A percentile compares a stretch with the other conserved stretches of the same genome.
Conservation (phyloP, 2,329 filamentous ascomycete genomes). For the Setomelanomma holmii region DNA sequence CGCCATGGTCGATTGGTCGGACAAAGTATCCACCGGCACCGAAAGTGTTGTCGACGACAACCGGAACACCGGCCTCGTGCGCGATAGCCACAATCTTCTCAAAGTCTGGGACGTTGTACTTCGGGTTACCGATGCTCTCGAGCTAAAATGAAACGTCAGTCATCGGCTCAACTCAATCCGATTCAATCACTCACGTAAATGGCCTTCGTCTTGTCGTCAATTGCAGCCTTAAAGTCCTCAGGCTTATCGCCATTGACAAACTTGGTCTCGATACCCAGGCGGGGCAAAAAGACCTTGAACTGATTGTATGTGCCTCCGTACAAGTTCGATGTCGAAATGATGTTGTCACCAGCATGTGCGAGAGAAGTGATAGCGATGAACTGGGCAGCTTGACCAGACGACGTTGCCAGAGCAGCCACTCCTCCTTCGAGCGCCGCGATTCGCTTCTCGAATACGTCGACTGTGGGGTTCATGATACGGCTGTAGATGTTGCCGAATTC, state of each 20-base stretch:
- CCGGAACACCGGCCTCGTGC: slow-evolving; percentile 67
- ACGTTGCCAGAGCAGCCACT: slow-evolving; percentile 80
- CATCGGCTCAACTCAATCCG: not conserved
- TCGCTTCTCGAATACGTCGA: slow-evolving; percentile 95
- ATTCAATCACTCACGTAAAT: slow-evolving; percentile 68
- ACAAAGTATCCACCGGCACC: slow-evolving; percentile 90
- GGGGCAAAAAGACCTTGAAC: slow-evolving; percentile 87
- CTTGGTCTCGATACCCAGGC: slow-evolving; percentile 87
- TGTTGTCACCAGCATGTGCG: slow-evolving; percentile 90
- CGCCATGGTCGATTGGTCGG: slow-evolving; percentile 86
- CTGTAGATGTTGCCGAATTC: slow-evolving; percentile 98
- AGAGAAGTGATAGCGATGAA: slow-evolving; percentile 88
- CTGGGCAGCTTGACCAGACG: slow-evolving; percentile 89
- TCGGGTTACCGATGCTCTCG: slow-evolving; percentile 92
- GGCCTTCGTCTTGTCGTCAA: slow-evolving; percentile 93
- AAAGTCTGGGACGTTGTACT: slow-evolving; percentile 91
- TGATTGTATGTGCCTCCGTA: slow-evolving; percentile 97
- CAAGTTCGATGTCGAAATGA: slow-evolving; percentile 86
- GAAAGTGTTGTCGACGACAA: slow-evolving; percentile 86
- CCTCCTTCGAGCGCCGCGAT: slow-evolving; percentile 96
- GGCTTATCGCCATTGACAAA: slow-evolving; percentile 83
- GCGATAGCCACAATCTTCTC: slow-evolving; percentile 84
- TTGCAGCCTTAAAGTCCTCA: slow-evolving; percentile 78
- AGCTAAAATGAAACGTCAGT: slow-evolving; percentile 14
- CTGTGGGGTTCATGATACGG: slow-evolving; percentile 80